These are phyloP conservation scores for Zelopaecilomyces penicillatus DNA, from an alignment of 2,329 filamentous ascomycete species.

Conservation along the genomic window DNA sequence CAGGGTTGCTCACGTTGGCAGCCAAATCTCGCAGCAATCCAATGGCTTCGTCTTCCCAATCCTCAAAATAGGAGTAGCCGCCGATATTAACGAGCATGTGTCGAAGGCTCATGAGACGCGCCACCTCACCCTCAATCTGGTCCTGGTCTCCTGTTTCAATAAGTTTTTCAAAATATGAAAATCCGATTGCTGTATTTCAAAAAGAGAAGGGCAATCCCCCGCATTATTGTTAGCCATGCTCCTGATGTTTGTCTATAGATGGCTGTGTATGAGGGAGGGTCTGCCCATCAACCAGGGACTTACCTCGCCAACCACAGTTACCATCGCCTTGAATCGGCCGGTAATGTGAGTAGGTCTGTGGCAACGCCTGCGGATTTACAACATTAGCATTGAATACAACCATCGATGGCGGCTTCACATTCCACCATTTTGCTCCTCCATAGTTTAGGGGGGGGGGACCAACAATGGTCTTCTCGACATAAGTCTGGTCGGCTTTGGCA, in stretches of 20 bases:
- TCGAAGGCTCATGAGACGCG: constrained; percentile 63
- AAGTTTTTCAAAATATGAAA: constrained; percentile 85
- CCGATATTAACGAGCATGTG: constrained; percentile 63
- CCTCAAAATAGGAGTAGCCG: constrained; percentile 64
- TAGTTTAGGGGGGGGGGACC: constrained; percentile 24
- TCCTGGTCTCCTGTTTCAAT: constrained; percentile 56
- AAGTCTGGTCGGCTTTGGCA: constrained; percentile 76
- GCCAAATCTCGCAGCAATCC: constrained; percentile 58
- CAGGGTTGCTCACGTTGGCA: constrained; percentile 49
- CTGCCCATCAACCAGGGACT: constrained; percentile 25
- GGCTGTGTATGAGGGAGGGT: too few relatives aligned
- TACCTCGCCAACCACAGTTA: constrained; percentile 97
- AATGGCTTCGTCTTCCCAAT: constrained; percentile 72
- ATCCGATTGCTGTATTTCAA: constrained; percentile 64
- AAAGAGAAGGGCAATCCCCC: neutral
- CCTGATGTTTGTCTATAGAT: too few relatives aligned
- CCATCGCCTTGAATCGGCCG: constrained; percentile 85
- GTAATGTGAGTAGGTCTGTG: constrained; percentile 78
- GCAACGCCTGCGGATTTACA: constrained; percentile 53
- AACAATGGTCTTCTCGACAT: constrained; percentile 81
- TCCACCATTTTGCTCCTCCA: neutral
- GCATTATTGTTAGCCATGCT: too few relatives aligned
- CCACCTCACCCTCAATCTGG: constrained; percentile 61
- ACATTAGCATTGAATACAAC: constrained; percentile 7
- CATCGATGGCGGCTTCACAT: neutral